Conservation (phyloP, 176 grass and related monocot genomes). For the Stipa capillata region DNA sequence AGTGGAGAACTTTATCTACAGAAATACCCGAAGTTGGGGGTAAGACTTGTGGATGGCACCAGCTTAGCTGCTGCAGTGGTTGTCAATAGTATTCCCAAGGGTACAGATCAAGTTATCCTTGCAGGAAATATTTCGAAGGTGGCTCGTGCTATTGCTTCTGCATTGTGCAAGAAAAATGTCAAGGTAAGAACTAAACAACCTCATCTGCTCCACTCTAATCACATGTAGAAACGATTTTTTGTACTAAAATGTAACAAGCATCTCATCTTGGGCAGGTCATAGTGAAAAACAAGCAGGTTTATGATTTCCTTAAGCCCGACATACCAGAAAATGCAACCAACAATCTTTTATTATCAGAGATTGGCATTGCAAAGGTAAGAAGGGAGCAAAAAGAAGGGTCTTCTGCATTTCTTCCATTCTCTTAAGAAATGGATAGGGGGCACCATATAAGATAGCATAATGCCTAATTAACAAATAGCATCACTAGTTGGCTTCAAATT, state of each 20-base stretch:
- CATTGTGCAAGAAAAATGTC: slow-evolving; percentile 63
- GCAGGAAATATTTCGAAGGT: slow-evolving; percentile 65
- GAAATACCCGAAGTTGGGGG: slow-evolving; percentile 63
- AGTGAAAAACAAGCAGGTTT: slow-evolving; percentile 60
- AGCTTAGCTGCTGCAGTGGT: slow-evolving; percentile 79
- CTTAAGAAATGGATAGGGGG: not conserved
- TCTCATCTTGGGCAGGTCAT: slow-evolving; percentile 44
- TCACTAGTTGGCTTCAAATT: slow-evolving; percentile 5
- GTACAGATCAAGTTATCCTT: slow-evolving; percentile 55
- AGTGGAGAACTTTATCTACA: slow-evolving; percentile 64
- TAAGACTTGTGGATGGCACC: slow-evolving; percentile 85
- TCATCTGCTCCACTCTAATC: not conserved
- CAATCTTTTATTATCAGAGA: slow-evolving; percentile 50
- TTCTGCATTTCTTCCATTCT: not conserved
- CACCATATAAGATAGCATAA: not conserved
- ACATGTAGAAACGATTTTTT: not conserved
- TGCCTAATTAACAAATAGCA: not conserved
- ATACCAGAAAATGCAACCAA: slow-evolving; percentile 38
- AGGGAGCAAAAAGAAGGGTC: not conserved
- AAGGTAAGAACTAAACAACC: slow-evolving; percentile 36
- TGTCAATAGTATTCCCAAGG: slow-evolving; percentile 43
- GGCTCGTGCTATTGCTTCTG: slow-evolving; percentile 34
- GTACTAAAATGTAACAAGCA: not conserved
- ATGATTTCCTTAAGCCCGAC: slow-evolving; percentile 52
- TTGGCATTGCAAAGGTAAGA: slow-evolving; percentile 43